Evolutionary conservation across 495 filamentous ascomycete genomes (phyloP).

Genomic region (Corynascus novoguineensis): DNA sequence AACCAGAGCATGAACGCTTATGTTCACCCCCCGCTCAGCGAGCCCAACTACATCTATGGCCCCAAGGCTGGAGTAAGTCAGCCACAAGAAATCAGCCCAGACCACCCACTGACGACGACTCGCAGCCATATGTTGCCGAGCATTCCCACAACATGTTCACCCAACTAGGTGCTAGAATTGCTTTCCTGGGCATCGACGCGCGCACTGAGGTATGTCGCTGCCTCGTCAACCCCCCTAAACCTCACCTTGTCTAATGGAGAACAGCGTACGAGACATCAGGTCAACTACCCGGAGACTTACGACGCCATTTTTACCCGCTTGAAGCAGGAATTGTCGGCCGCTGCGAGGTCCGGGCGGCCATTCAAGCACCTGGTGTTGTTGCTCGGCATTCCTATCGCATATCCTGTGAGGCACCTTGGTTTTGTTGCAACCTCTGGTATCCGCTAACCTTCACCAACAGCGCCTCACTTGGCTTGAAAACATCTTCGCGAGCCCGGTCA

Average conservation of each 20-base stretch:
- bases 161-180: slow-evolving; percentile 76
- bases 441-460: slow-evolving; percentile 27
- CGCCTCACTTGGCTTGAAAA: slow-evolving; percentile 90
- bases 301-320: slow-evolving; percentile 71
- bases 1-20: slow-evolving; percentile 63
- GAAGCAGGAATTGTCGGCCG: slow-evolving; percentile 53
- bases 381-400: slow-evolving; percentile 89
- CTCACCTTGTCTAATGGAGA: slow-evolving; percentile 8
- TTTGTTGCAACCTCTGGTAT: not conserved
- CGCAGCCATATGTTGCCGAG: slow-evolving; percentile 68
- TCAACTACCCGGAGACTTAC: slow-evolving; percentile 89
- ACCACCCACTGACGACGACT: slow-evolving; percentile 19
- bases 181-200: slow-evolving; percentile 83
- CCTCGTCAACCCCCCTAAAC: not conserved
- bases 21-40: slow-evolving; percentile 54
- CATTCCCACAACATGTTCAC: slow-evolving; percentile 74
- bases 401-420: slow-evolving; percentile 52
- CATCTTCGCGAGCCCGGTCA: slow-evolving; percentile 74
- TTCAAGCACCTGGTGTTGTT: slow-evolving; percentile 82
- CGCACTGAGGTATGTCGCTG: slow-evolving; percentile 56
- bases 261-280: slow-evolving; percentile 75
- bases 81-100: not conserved
- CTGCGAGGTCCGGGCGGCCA: slow-evolving; percentile 45
- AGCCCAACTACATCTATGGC: slow-evolving; percentile 77
- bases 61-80: slow-evolving; percentile 53